Conservation (phyloP, 768 basidiomycete genomes). For the Phlebiopsis flavidoalba region DNA sequence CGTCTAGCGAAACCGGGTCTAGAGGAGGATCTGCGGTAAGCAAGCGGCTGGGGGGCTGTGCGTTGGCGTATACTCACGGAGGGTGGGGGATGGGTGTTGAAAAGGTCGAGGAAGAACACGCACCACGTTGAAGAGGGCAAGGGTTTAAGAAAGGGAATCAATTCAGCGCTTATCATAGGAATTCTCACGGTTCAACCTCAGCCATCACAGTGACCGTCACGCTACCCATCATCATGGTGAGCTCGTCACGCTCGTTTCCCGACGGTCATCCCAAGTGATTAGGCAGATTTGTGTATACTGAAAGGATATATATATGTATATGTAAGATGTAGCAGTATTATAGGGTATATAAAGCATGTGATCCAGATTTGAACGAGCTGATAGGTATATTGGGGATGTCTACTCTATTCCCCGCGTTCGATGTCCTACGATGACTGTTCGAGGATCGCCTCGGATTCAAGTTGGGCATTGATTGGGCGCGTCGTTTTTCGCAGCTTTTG, state of each 20-base stretch:
- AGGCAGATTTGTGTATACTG: background rate
- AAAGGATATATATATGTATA: background rate
- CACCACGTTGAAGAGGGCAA: conserved; percentile 27
- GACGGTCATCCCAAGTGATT: background rate
- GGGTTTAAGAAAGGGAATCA: conserved; percentile 36
- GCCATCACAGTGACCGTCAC: background rate
- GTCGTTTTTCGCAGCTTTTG: conserved; percentile 25
- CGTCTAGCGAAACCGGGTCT: conserved; percentile 16
- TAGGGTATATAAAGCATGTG: background rate
- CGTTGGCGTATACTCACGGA: conserved; percentile 15
- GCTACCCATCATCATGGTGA: background rate
- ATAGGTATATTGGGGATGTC: background rate
- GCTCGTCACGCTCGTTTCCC: background rate
- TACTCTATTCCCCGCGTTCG: background rate
- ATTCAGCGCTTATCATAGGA: conserved; percentile 19
- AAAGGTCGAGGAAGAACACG: conserved; percentile 27
- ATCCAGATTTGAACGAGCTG: background rate
- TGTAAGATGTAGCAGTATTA: background rate
- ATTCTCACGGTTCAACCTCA: conserved; percentile 8
- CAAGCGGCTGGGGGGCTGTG: background rate
- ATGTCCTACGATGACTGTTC: background rate
- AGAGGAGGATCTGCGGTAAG: too few species aligned
- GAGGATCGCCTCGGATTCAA: background rate
- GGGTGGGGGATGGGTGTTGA: conserved; percentile 20
- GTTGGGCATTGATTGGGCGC: conserved; percentile 10